phyloP scores from a whole-genome alignment of 2,329 filamentous ascomycete genomes.

The Talaromyces rugulosus region DNA sequence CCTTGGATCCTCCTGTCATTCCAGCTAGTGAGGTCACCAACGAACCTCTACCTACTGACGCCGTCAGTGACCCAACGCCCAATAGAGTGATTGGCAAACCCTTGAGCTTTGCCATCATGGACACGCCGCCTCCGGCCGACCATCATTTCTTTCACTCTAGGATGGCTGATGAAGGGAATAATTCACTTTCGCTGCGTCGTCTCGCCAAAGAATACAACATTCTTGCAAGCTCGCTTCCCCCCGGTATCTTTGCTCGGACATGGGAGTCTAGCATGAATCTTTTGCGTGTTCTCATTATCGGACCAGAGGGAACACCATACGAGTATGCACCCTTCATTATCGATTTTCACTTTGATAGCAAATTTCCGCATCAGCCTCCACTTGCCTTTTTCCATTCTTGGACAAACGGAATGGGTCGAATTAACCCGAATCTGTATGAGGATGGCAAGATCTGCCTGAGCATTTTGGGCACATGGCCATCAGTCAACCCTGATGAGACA shows the following conservation, averaged over 20 bases:
- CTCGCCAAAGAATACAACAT: conserved; percentile 57
- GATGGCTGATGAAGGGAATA: neutral
- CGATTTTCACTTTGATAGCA: conserved; percentile 49
- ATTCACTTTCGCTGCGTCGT: conserved; percentile 41
- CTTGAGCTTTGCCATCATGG: conserved; percentile 36
- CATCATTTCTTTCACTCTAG: conserved; percentile 35
- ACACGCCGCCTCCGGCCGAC: conserved; percentile 38
- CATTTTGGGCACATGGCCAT: conserved; percentile 57
- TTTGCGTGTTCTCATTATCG: conserved; percentile 55
- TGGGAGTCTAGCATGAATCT: conserved; percentile 59
- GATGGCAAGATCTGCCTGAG: conserved; percentile 59
- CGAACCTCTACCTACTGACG: neutral
- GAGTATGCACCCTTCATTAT: conserved; percentile 59
- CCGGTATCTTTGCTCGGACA: conserved; percentile 54
- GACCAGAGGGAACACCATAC: conserved; percentile 57
- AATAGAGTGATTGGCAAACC: conserved; percentile 18
- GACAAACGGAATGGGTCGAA: conserved; percentile 48
- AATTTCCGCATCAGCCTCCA: conserved; percentile 52
- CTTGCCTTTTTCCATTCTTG: conserved; percentile 58
- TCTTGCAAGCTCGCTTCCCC: conserved; percentile 50
- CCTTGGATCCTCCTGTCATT: neutral
- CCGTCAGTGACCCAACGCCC: conserved; percentile 1
- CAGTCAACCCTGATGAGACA: conserved; percentile 47
- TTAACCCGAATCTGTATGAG: conserved; percentile 62
- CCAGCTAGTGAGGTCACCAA: conserved; percentile 5